Base-by-base conservation (phyloP, 805 yeast genomes). In the Suhomyces sp. region DNA sequence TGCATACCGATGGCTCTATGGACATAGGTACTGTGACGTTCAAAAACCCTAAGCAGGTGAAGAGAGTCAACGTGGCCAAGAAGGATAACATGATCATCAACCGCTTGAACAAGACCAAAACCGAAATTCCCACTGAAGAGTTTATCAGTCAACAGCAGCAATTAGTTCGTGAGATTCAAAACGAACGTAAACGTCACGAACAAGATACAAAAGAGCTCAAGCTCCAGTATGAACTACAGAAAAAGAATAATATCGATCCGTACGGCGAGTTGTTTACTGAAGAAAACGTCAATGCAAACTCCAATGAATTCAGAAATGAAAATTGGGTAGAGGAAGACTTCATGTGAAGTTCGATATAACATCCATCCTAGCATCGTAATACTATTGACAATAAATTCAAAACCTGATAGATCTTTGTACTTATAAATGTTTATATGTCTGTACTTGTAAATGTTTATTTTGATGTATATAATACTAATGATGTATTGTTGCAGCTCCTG, bases 1-100 rank as follows among this genome's bases (percentile, higher is more conserved):
- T 88, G 51, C 75, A 79, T 42, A 86, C 86, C 58, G 82, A 82
- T 49, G 86, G 85, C 12, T 80, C 81, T 29, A 88, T 87, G 94
- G 90, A 82, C 47, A 82, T 81, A 5, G 96, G 96, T 4, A 89
- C 90, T 48, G 96, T 88, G 6, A 81, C 88, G 1, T 88, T 87
- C 67, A 80, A 85, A 53, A 83, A 85, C 54, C 77, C 75, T 2
- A 81, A 79, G 55, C 69, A 72, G 49, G 84, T 86, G 23, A 79
- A 73, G 55, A 78, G 81, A 56, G 68, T 82, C 29, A 77, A 74
- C 55, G 79, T 89, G 31, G 79, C 76, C 48, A 76, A 77, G 38
- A 77, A 84, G 57, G 85, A 85, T 45, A 87, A 84, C 61, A 69
- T 80, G 5, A 72, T 85, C 2, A 65, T 88, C 38, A 87, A 86